Evolutionary conservation across 768 basidiomycete genomes (phyloP).

Genomic region (Auricularia sp.): DNA sequence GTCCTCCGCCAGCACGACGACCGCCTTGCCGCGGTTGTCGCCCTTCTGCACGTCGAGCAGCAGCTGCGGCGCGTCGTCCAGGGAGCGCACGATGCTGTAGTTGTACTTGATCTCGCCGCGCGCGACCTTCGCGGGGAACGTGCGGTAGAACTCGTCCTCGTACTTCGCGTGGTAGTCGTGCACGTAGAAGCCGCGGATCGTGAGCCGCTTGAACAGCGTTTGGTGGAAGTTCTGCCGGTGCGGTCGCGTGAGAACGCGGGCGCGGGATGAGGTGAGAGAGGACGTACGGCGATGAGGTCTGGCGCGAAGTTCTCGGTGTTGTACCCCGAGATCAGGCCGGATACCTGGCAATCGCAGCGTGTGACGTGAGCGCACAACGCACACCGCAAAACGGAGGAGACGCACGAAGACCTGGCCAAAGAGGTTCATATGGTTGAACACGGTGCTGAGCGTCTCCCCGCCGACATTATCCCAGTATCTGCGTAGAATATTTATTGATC

Average conservation of each 20-base stretch:
- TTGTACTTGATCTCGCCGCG: constrained; percentile 37
- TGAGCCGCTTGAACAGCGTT: constrained; percentile 34
- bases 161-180: constrained; percentile 27
- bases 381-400: too few species aligned
- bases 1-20: not conserved
- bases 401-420: constrained; percentile 39
- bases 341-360: not conserved
- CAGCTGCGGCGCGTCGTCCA: constrained; percentile 32
- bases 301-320: constrained; percentile 15
- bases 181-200: constrained; percentile 36
- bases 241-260: constrained; percentile 11
- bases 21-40: constrained; percentile 25
- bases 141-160: constrained; percentile 31
- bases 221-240: constrained; percentile 27
- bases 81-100: constrained; percentile 37
- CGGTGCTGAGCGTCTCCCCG: constrained; percentile 48
- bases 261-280: constrained; percentile 18
- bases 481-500: not conserved
- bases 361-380: too few species aligned
- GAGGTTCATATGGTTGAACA: constrained; percentile 34
- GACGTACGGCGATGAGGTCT: constrained; percentile 12
- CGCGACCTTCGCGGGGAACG: constrained; percentile 31
- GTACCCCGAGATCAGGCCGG: constrained; percentile 10
- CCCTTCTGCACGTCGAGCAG: constrained; percentile 29
- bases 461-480: constrained; percentile 54